These are phyloP conservation scores for Platanus orientalis DNA, from an alignment of 164 flowering plant species.

Conservation along the genomic window DNA sequence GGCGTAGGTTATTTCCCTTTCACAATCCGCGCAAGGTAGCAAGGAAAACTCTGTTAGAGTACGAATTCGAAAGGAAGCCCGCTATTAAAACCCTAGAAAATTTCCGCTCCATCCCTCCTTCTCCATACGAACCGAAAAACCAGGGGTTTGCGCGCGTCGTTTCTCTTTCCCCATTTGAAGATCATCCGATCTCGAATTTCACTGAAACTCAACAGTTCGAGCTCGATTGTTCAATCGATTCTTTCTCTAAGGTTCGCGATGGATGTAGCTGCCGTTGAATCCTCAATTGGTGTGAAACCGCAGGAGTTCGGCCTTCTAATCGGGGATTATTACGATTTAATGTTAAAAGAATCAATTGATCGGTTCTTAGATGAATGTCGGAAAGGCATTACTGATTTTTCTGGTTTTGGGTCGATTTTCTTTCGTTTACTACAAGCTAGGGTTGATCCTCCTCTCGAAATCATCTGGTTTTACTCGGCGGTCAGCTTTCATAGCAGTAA, in stretches of 20 bases:
- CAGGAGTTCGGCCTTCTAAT: constrained; percentile 8
- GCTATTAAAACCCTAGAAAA: too few relatives aligned
- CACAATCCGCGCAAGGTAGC: too few relatives aligned
- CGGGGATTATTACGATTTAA: constrained; percentile 28
- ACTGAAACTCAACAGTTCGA: too few relatives aligned
- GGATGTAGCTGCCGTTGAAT: constrained; percentile 8
- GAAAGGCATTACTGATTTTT: constrained; percentile 17
- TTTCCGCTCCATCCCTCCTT: too few relatives aligned
- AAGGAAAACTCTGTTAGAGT: too few relatives aligned
- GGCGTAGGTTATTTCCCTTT: too few relatives aligned
- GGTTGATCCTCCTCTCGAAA: constrained; percentile 60
- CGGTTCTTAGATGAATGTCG: constrained; percentile 22
- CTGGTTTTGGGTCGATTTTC: constrained; percentile 25
- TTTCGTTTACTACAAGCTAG: constrained; percentile 26
- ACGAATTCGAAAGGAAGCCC: too few relatives aligned
- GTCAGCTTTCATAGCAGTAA: constrained; percentile 28
- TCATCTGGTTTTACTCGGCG: constrained; percentile 68
- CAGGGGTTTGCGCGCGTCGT: too few relatives aligned
- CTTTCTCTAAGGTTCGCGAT: neutral
- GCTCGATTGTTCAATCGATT: too few relatives aligned
- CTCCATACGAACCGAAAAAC: too few relatives aligned
- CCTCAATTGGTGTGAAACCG: neutral
- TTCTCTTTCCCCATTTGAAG: too few relatives aligned
- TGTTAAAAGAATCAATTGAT: constrained; percentile 38
- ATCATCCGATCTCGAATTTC: too few relatives aligned